A percentile compares a stretch with the other conserved stretches of the same genome.
These are phyloP conservation scores for Pleurotus giganteus DNA, from an alignment of 768 basidiomycete species.

Conservation along the genomic window DNA sequence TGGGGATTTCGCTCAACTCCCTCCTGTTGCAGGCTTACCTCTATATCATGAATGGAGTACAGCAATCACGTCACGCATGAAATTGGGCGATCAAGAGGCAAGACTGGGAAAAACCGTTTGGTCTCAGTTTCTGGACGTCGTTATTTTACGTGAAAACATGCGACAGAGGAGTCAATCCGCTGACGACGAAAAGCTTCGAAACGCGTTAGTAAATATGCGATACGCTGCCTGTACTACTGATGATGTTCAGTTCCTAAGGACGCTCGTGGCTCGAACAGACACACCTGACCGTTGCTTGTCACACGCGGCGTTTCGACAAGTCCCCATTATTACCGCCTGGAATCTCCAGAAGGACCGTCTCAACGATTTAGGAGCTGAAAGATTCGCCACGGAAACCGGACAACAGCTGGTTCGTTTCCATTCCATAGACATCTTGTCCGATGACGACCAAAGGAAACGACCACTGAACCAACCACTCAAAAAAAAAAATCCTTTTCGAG, in stretches of 20 bases:
- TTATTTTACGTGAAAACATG: constrained; percentile 34
- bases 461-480: neutral
- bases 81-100: constrained; percentile 21
- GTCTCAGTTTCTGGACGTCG: constrained; percentile 34
- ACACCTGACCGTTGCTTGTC: neutral
- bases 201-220: constrained; percentile 23
- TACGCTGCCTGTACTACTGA: constrained; percentile 35
- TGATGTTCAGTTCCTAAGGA: constrained; percentile 33
- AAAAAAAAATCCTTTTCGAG: too few relatives aligned
- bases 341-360: constrained; percentile 36
- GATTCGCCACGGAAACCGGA: constrained; percentile 32
- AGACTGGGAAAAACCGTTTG: constrained; percentile 22
- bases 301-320: constrained; percentile 23
- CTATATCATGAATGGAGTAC: constrained; percentile 15
- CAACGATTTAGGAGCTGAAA: constrained; percentile 26
- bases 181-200: constrained; percentile 25
- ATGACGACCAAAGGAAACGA: too few relatives aligned
- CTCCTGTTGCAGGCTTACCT: constrained; percentile 12
- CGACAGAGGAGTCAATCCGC: constrained; percentile 20
- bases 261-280: constrained; percentile 17
- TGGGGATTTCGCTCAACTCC: constrained; percentile 32
- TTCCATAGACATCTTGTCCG: constrained; percentile 26
- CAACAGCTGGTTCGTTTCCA: constrained; percentile 24
- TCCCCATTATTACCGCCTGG: constrained; percentile 35
- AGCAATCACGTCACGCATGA: too few relatives aligned